Evolutionary conservation across 768 basidiomycete genomes (phyloP).

Genomic region (Kwoniella sp.): DNA sequence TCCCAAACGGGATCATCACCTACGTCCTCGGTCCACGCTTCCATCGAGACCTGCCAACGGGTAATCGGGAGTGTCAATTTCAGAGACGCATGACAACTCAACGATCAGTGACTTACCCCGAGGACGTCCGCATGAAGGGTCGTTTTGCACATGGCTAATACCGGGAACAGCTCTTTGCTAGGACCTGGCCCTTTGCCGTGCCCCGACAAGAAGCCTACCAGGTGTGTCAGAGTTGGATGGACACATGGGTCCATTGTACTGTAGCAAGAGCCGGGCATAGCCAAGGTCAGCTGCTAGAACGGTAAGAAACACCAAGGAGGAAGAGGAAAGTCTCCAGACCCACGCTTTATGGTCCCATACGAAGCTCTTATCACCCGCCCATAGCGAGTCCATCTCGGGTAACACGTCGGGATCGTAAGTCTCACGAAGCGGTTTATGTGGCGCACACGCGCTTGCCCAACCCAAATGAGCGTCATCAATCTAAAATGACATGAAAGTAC

Average conservation of each 20-base stretch:
- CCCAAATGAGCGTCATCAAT: slow-evolving; percentile 48
- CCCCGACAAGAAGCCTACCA: slow-evolving; percentile 44
- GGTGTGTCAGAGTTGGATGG: slow-evolving; percentile 48
- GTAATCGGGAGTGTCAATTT: slow-evolving; percentile 14
- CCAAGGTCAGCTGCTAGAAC: too few relatives aligned
- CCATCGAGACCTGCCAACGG: slow-evolving; percentile 44
- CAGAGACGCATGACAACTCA: too few relatives aligned
- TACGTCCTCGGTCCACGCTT: slow-evolving; percentile 48
- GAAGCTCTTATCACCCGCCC: slow-evolving; percentile 43
- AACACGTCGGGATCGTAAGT: slow-evolving; percentile 33
- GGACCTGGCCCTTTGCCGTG: slow-evolving; percentile 51
- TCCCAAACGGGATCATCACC: slow-evolving; percentile 51
- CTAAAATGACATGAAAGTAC: slow-evolving; percentile 20
- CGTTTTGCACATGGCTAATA: slow-evolving; percentile 53
- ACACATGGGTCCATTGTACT: slow-evolving; percentile 53
- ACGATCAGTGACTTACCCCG: slow-evolving; percentile 23
- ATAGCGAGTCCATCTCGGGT: slow-evolving; percentile 38
- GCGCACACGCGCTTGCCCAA: slow-evolving; percentile 53
- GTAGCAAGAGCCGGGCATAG: neutral
- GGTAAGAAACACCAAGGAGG: neutral
- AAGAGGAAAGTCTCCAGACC: too few relatives aligned
- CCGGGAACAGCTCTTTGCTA: slow-evolving; percentile 46
- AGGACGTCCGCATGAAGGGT: slow-evolving; percentile 49
- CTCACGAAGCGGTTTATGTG: slow-evolving; percentile 48
- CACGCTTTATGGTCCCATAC: slow-evolving; percentile 54